A percentile compares a stretch with the other conserved stretches of the same genome.
Conservation (phyloP, 108 stramenopile species). For the Fragilaria radians region DNA sequence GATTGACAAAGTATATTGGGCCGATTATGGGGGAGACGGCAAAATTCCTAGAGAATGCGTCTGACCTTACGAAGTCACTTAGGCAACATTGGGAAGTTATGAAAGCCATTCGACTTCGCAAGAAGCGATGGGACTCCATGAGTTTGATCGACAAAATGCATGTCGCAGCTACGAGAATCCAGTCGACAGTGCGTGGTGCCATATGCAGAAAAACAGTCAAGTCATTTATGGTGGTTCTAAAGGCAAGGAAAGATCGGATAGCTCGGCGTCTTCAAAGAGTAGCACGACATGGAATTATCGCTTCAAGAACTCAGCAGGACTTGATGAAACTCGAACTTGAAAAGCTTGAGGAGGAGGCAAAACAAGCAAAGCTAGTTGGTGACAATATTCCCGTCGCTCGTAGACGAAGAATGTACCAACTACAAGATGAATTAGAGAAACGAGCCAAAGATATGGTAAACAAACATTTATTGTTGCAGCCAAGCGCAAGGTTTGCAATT, state of each 20-base stretch:
- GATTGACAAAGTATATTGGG: constrained; percentile 58
- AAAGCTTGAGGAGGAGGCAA: constrained; percentile 14
- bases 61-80: constrained; percentile 37
- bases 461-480: constrained; percentile 46
- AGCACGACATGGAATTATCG: constrained; percentile 6
- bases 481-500: constrained; percentile 68
- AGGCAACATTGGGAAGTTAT: constrained; percentile 31
- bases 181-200: constrained; percentile 37
- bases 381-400: constrained; percentile 15
- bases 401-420: constrained; percentile 34
- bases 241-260: background rate
- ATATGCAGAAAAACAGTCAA: constrained; percentile 20
- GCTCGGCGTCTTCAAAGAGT: constrained; percentile 24
- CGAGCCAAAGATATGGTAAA: constrained; percentile 26
- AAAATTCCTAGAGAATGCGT: constrained; percentile 44
- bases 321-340: constrained; percentile 22
- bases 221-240: constrained; percentile 16
- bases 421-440: constrained; percentile 32
- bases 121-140: constrained; percentile 18
- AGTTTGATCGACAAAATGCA: constrained; percentile 20
- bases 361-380: constrained; percentile 16
- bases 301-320: constrained; percentile 7
- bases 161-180: constrained; percentile 44
- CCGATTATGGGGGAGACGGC: constrained; percentile 61
- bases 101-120: constrained; percentile 25